Evolutionary conservation across 768 basidiomycete genomes (phyloP).

Genomic region (Tylopilus vinaceipallidus): DNA sequence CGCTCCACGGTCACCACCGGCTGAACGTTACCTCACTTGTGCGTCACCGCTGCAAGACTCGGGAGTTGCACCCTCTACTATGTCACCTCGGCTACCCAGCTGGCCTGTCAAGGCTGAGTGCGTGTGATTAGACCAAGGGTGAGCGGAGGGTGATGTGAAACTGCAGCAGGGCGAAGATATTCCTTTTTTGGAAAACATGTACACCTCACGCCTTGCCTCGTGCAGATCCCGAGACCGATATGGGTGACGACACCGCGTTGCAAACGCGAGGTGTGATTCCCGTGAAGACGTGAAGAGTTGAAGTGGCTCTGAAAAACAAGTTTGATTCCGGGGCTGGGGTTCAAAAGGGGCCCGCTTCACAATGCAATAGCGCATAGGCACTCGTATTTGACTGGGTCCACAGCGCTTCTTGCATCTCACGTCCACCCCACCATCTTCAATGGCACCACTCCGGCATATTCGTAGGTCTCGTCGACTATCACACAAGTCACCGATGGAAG

Average conservation of each 20-base stretch:
- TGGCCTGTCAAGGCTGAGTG: not conserved
- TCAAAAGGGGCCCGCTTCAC: slow-evolving; percentile 30
- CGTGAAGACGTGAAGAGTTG: slow-evolving; percentile 39
- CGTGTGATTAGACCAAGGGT: slow-evolving; percentile 9
- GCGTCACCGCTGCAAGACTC: slow-evolving; percentile 1
- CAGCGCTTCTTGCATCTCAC: not conserved
- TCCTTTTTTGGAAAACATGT: slow-evolving; percentile 3
- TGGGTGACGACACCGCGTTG: slow-evolving; percentile 24
- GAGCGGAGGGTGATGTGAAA: not conserved
- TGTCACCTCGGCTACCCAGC: not conserved
- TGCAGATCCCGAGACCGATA: slow-evolving; percentile 31
- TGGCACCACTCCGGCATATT: slow-evolving; percentile 34
- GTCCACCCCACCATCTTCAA: slow-evolving; percentile 8
- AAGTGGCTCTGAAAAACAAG: slow-evolving; percentile 16
- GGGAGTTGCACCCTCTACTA: too few species aligned
- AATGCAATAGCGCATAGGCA: slow-evolving; percentile 9
- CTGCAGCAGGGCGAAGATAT: slow-evolving; percentile 7
- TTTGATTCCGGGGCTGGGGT: slow-evolving; percentile 18
- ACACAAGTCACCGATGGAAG: slow-evolving; percentile 36
- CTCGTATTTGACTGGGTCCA: not conserved
- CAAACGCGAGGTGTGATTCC: slow-evolving; percentile 37
- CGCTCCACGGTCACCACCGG: too few species aligned
- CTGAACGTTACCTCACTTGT: slow-evolving; percentile 6
- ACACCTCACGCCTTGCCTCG: slow-evolving; percentile 8
- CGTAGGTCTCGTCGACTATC: slow-evolving; percentile 48